Base-by-base conservation (phyloP, 352 stramenopile genomes). In the Pythium grandisporangium region DNA sequence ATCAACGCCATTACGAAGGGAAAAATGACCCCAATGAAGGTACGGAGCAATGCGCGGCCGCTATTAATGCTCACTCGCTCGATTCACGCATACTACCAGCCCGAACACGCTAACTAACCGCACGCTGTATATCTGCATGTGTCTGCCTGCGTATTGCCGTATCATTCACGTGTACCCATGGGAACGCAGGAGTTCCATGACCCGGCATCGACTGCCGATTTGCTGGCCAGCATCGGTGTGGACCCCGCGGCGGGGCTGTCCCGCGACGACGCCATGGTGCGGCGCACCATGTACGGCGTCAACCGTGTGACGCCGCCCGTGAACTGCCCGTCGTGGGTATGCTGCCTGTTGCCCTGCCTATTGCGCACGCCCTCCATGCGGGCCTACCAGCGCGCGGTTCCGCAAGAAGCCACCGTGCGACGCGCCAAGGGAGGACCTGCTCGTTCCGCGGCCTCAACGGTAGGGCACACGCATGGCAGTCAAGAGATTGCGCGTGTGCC, bases 251-350 rank as follows among this genome's bases (percentile, higher is more conserved):
- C 61, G 12, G 78, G 81, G 0, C 69, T 92, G 30, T 75, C 73
- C 23, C 71, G 77, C 7, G 71, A 87, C 33, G 75, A 85, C 43
- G 81, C 76, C 30, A 84, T 88, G 61, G 63, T 66, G 32, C 66
- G 78, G 2, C 71, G 73, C 20, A 35, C 55, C 14, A 45, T 86
- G 17, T 80, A 85, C 59, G 87, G 84, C 22, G 64, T 88, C 27
- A 98, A 98, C 59, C 67, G 77, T 30, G 77, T 97, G 42, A 79
- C 74, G 32, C 84, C 87, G 26, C 93, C 93, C 1, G 70, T 96
- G 3, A 80, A 96, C 51, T 97, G 91, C 49, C 93, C 93, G 5
- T 88, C 85, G 29, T 97, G 89, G 91, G 55, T 97, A 14, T 98
- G 93, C 55, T 96, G 84, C 48, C 46, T 98, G 42, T 58, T 98